These are phyloP conservation scores for Cyclotella atomus DNA, from an alignment of 108 stramenopile species.

Conservation along the genomic window DNA sequence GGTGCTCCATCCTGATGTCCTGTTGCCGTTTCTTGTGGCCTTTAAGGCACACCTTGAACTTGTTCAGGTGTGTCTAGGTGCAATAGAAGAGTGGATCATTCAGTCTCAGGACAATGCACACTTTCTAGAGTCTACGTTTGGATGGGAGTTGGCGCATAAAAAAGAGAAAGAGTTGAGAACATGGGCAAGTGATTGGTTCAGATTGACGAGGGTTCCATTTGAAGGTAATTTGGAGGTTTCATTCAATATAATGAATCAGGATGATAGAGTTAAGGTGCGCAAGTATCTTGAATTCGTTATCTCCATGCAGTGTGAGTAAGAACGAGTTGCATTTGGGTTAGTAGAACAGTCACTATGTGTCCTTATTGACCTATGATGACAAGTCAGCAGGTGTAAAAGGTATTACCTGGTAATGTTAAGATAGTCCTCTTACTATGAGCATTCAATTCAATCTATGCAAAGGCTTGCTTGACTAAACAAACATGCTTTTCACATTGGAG, in stretches of 20 bases:
- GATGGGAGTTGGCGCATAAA: too few species aligned
- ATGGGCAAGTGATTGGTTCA: too few species aligned
- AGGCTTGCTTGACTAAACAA: neutral
- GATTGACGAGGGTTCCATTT: too few species aligned
- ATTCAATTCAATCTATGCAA: neutral
- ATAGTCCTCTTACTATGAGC: neutral
- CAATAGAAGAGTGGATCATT: neutral
- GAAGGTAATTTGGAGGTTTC: too few species aligned
- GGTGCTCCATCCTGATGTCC: neutral
- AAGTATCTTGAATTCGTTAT: neutral
- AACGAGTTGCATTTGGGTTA: too few species aligned
- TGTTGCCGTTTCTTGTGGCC: neutral
- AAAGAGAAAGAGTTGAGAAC: too few species aligned
- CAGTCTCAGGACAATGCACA: neutral
- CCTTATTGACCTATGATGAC: too few species aligned
- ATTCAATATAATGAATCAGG: too few species aligned
- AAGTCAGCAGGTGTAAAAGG: too few species aligned
- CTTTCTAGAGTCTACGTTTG: neutral
- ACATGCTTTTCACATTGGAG: neutral
- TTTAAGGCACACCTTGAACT: neutral
- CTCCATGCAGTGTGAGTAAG: neutral
- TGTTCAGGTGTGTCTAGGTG: neutral
- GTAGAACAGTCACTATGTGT: too few species aligned
- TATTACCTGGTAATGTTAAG: neutral
- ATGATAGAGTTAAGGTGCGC: neutral